Conservation (phyloP, 2,329 filamentous ascomycete genomes). For the Beauveria varroae region DNA sequence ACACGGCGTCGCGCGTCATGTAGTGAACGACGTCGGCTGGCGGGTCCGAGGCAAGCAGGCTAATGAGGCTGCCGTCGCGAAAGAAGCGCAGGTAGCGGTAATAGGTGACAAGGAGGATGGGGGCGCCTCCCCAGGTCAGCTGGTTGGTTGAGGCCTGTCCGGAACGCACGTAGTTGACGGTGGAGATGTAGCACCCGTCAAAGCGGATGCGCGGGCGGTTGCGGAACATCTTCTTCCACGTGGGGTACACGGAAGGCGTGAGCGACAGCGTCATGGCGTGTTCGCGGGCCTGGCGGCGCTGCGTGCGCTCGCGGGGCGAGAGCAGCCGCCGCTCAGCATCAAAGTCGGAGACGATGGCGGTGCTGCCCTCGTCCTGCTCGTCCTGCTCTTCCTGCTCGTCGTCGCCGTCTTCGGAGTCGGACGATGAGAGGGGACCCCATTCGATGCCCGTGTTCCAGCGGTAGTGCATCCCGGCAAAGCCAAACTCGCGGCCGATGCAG, state of each 20-base stretch:
- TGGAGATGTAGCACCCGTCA: slow-evolving; percentile 93
- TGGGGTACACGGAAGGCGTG: slow-evolving; percentile 36
- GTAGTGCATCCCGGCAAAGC: slow-evolving; percentile 79
- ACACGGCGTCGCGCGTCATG: slow-evolving; percentile 63
- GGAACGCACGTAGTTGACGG: slow-evolving; percentile 86
- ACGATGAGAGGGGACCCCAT: slow-evolving; percentile 40
- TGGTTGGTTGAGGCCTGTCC: slow-evolving; percentile 66
- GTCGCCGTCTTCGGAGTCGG: slow-evolving; percentile 16
- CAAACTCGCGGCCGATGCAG: slow-evolving; percentile 62
- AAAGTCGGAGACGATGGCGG: slow-evolving; percentile 19
- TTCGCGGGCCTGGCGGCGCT: slow-evolving; percentile 25
- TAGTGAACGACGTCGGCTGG: slow-evolving; percentile 83
- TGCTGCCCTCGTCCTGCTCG: slow-evolving; percentile 20
- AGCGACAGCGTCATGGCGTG: slow-evolving; percentile 33
- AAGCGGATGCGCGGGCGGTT: slow-evolving; percentile 80
- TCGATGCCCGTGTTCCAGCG: slow-evolving; percentile 57
- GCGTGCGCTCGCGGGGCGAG: slow-evolving; percentile 27
- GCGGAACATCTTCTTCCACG: slow-evolving; percentile 68
- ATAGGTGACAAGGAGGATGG: slow-evolving; percentile 94
- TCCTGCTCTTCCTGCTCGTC: slow-evolving; percentile 10
- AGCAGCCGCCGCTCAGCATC: slow-evolving; percentile 12
- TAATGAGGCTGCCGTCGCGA: slow-evolving; percentile 77
- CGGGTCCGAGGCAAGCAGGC: slow-evolving; percentile 71
- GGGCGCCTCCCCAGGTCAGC: slow-evolving; percentile 63
- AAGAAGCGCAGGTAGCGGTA: slow-evolving; percentile 96